Base-by-base conservation (phyloP, 306 rosid genomes). In the Medicago lupulina region DNA sequence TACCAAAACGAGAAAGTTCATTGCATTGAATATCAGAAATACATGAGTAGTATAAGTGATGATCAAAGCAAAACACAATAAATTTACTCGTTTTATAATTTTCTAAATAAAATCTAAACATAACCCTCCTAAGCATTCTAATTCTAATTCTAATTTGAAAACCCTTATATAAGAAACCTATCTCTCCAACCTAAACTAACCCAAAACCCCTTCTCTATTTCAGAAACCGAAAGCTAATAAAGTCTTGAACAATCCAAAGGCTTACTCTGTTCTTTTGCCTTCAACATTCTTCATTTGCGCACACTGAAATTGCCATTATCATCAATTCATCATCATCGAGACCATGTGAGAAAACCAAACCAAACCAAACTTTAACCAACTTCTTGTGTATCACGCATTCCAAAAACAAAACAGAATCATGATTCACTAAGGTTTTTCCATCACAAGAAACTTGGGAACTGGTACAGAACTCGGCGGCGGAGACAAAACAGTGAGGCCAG, bases 401-500 rank as follows among this genome's bases (percentile, higher is more conserved):
- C 16, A 46, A 14, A 3, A 46, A 11, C n/a, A 46, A 62, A 23
- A 23, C n/a, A n/a, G n/a, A n/a, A n/a, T n/a, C n/a, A n/a, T 23
- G 2, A 23, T 23, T 23, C 28, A 23, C 28, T 23, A 1, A 23
- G 2, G 28, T 23, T 23, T 23, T 2, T 23, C 28, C 28, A 23
- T 23, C 28, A 23, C 28, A 23, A 23, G 28, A 23, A 90, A 90
- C 0, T 67, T 76, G 0, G 98, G 98, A 7, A 88, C 60, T 1
- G 98, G 98, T n/a, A 93, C 83, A 0, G 90, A 91, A 74, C 93
- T 89, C 0, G 98, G 93, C 1, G 91, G 93, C 12, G 97, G 93
- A 9, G 97, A 91, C 4, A 80, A 17, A 9, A 67, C 79, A 3
- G 81, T 76, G 63, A 88, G 84, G 50, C 97, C 92, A 0, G 88